Conservation (phyloP, 129 eudicot species). For the Flaveria robusta region DNA sequence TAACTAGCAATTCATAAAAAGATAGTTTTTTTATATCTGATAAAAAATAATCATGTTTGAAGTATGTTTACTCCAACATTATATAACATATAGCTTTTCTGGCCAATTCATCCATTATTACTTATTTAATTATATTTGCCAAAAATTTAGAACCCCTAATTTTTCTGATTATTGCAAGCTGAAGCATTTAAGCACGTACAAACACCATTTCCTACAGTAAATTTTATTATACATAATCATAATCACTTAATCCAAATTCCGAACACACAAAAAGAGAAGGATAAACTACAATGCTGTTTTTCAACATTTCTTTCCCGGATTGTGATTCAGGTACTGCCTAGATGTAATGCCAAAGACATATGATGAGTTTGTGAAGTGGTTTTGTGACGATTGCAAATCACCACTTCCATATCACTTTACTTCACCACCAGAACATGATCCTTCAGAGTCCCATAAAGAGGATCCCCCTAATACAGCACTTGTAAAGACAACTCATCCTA, state of each 20-base stretch:
- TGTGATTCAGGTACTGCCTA: conserved; percentile 60
- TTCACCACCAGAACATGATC: conserved; percentile 1
- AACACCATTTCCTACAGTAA: background rate
- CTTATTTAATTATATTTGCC: background rate
- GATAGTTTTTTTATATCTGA: background rate
- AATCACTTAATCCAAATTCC: background rate
- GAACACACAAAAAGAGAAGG: background rate
- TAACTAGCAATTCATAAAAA: background rate
- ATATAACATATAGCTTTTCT: background rate
- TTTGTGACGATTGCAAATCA: conserved; percentile 60
- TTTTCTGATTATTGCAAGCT: background rate
- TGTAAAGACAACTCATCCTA: conserved; percentile 3
- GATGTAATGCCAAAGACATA: conserved; percentile 39
- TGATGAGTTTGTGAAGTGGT: conserved; percentile 61
- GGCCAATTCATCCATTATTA: background rate
- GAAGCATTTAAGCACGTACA: background rate
- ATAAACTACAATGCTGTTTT: background rate
- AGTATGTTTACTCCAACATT: background rate
- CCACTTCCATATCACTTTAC: conserved; percentile 1
- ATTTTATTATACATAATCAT: background rate
- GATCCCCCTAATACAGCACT: conserved; percentile 27
- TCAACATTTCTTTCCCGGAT: background rate
- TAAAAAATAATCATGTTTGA: background rate
- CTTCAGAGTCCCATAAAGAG: conserved; percentile 4
- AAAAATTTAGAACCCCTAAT: background rate